Base-by-base conservation (phyloP, 1,139 yeast genomes). In the Lodderomyces margitis region DNA sequence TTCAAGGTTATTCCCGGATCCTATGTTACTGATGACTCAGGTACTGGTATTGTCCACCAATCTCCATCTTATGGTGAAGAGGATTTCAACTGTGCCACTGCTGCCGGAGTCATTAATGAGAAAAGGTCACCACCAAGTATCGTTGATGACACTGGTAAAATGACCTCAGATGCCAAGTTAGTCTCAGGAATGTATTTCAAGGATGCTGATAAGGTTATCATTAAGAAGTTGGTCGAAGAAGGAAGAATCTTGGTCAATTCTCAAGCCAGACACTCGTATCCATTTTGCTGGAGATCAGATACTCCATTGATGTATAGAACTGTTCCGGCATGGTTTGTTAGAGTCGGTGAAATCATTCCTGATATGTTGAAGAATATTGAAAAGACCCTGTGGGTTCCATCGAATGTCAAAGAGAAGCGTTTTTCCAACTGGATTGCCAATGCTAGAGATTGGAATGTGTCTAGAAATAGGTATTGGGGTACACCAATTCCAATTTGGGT, bases 201-300 rank as follows among this genome's bases (percentile, higher is more conserved):
- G 72, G 97, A 89, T 60, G 98, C 98, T 37, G 98, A 92, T 67
- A 84, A 89, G 58, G 77, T 78, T 58, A 91, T 92, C 59, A 89
- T 92, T 64, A 91, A 89, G 68, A 69, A 75, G 52, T 75, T 92
- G 61, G 87, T 94, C 48, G 88, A 81, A 45, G 66, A 74, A 35
- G 98, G 95, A 40, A 79, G 85, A 55, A 55, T 94, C 36, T 72
- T 92, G 54, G 79, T 83, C 38, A 84, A 81, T 47, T 74, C 88
- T 37, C 98, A 92, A 73, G 74, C 92, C 50, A 82, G 83, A 72
- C 99, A 92, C 77, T 85, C 95, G 65, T 92, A 92, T 66, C 98
- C 99, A 57, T 92, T 92, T 83, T 92, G 99, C 73, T 92, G 99
- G 99, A 85, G 99, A 78, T 91, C 98, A 3, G 98, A 92, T 62